Percentiles rank a stretch among this genome's conserved stretches.
Conservation (phyloP, 306 rosid genomes). For the Ormosia semicastrata region DNA sequence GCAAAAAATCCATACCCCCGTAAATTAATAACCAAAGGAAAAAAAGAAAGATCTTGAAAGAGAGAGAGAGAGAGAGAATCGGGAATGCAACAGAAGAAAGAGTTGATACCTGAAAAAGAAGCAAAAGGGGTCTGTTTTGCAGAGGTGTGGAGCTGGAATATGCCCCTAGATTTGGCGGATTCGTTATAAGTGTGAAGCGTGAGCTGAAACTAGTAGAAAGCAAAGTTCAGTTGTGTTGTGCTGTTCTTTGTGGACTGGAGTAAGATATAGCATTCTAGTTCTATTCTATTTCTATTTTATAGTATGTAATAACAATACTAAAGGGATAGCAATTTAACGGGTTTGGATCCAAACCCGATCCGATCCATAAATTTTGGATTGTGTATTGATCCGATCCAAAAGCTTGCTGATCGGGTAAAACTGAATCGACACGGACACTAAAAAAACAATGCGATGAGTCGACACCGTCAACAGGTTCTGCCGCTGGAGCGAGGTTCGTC, state of each 20-base stretch:
- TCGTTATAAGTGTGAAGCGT: neutral
- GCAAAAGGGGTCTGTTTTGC: neutral
- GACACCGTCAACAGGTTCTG: no score
- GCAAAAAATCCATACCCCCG: neutral
- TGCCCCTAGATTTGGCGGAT: slow-evolving; percentile 40
- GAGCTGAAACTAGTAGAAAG: slow-evolving; percentile 26
- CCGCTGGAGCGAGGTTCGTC: no score
- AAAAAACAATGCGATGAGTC: no score
- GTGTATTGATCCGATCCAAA: no score
- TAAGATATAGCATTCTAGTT: neutral
- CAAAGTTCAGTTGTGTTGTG: slow-evolving; percentile 18
- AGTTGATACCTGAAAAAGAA: slow-evolving; percentile 28
- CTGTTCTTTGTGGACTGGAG: neutral
- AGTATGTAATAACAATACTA: no score
- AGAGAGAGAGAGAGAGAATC: slow-evolving; percentile 12
- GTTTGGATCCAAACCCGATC: no score
- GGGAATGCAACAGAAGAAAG: slow-evolving; percentile 3
- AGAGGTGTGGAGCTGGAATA: slow-evolving; percentile 13
- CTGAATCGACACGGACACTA: no score
- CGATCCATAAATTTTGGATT: no score
- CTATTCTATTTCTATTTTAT: neutral
- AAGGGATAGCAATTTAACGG: no score
- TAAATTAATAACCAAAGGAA: neutral
- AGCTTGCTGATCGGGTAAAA: no score
- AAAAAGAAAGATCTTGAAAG: slow-evolving; percentile 22